A percentile compares a stretch with the other conserved stretches of the same genome.
These are phyloP conservation scores for Candida khao-thaluensis DNA, from an alignment of 805 yeast genomes.

Conservation along the genomic window DNA sequence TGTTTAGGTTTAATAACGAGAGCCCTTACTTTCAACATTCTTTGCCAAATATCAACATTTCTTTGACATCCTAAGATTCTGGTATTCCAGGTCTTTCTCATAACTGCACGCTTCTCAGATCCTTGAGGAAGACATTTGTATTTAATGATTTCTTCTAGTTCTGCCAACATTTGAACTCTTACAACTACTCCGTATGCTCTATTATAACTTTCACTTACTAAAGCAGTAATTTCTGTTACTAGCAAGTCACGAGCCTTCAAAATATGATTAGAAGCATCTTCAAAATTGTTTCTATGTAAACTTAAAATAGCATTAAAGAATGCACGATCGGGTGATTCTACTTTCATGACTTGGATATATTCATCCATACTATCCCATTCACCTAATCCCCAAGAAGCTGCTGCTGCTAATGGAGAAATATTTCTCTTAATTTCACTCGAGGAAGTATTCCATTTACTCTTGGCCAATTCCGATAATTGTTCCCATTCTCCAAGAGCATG, in stretches of 20 bases:
- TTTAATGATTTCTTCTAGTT: constrained; percentile 88
- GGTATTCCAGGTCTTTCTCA: constrained; percentile 92
- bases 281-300: constrained; percentile 82
- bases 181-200: constrained; percentile 97
- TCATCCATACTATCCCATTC: constrained; percentile 97
- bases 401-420: constrained; percentile 97
- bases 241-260: constrained; percentile 81
- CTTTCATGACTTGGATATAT: constrained; percentile 84
- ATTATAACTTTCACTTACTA: constrained; percentile 92
- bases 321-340: constrained; percentile 91
- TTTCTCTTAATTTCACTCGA: constrained; percentile 71
- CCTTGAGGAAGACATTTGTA: constrained; percentile 84
- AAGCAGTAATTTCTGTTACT: constrained; percentile 89
- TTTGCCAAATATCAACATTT: constrained; percentile 98
- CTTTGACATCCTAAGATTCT: constrained; percentile 91
- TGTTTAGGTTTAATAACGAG: constrained; percentile 92
- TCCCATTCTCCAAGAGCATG: constrained; percentile 99
- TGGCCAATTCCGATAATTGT: constrained; percentile 78
- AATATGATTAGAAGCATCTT: constrained; percentile 76
- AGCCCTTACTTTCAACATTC: constrained; percentile 90
- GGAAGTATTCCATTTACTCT: constrained; percentile 77
- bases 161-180: constrained; percentile 95
- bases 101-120: constrained; percentile 71
- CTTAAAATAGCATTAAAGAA: constrained; percentile 90
- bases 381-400: constrained; percentile 97